Base-by-base conservation (phyloP, 108 stramenopile genomes). In the Nitzschia sp. region DNA sequence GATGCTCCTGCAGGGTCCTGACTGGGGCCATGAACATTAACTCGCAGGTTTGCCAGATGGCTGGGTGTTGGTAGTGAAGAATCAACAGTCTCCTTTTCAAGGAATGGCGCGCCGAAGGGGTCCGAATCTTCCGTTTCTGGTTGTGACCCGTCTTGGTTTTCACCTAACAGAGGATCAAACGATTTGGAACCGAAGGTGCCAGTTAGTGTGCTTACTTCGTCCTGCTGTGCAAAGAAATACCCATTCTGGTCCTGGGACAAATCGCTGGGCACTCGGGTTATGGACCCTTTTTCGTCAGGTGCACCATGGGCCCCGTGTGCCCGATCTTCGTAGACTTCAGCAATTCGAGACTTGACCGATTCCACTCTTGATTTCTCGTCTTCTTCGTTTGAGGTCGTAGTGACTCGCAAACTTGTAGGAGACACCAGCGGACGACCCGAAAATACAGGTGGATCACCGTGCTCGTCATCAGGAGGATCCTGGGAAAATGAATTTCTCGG, bases 381-480 rank as follows among this genome's bases (percentile, higher is more conserved):
- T 26, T 42, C 67, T 0, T 46, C 31, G 29, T 70, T 53, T 11
- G 29, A 19, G 25, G 6, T 33, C 36, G 48, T 18, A 24, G 30
- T 54, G n/a, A 54, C 53, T 18, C 49, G 28, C 42, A 34, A 17
- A 35, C 66, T 67, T 17, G 64, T 59, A 29, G 66, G 74, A 35
- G 74, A 66, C 24, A 53, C 9, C 23, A 67, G 19, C 15, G 74
- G 74, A 21, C 33, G 62, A 34, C 61, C 68, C 1, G 60, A 46
- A 33, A 54, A 48, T 23, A 36, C 42, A 13, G 75, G 75, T 25
- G 75, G 75, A 57, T 76, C 75, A 18, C 68, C 75, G 47, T 69
- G 58, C 8, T 64, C 68, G 27, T 76, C 61, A 69, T 76, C 75
- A 11, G 75, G 75, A 15, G 75, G 75, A 57, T 76, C 75, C 46